Percentiles rank a stretch among this genome's conserved stretches.
Conservation (phyloP, 495 filamentous ascomycete genomes). For the Penicillium subrubescens region DNA sequence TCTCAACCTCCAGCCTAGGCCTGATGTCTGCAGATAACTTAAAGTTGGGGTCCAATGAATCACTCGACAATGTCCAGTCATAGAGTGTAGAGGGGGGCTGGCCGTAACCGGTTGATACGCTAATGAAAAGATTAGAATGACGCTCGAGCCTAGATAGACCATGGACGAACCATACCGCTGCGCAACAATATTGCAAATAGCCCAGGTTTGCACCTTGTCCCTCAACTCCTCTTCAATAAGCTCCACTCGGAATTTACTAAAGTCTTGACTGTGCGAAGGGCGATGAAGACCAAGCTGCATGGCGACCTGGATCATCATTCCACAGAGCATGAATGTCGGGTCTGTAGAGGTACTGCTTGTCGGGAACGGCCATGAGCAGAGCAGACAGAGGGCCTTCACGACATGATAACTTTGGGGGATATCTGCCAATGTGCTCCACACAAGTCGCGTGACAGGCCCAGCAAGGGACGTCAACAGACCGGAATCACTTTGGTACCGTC, state of each 20-base stretch:
- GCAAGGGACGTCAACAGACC: constrained; percentile 69
- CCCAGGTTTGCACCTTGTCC: constrained; percentile 88
- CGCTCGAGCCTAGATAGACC: background rate
- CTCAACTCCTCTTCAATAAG: constrained; percentile 82
- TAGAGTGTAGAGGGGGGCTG: constrained; percentile 88
- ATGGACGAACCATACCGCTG: constrained; percentile 57
- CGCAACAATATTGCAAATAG: constrained; percentile 89
- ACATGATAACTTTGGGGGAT: constrained; percentile 85
- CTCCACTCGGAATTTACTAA: constrained; percentile 78
- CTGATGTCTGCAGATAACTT: constrained; percentile 67
- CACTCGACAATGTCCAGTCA: constrained; percentile 76
- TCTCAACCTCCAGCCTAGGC: constrained; percentile 74
- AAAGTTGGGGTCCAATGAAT: constrained; percentile 65
- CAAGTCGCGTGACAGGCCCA: constrained; percentile 68
- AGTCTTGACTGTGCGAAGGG: constrained; percentile 88
- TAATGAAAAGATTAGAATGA: constrained; percentile 27
- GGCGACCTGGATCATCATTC: constrained; percentile 90
- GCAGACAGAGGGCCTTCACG: constrained; percentile 85
- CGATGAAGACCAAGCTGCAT: constrained; percentile 90
- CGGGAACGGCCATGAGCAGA: constrained; percentile 91
- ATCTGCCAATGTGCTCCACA: constrained; percentile 82
- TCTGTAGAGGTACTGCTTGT: constrained; percentile 84
- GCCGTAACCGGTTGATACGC: constrained; percentile 86
- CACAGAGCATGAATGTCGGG: constrained; percentile 86
- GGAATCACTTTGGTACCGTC: constrained; percentile 68